Percentiles rank a stretch among this genome's conserved stretches.
These are phyloP conservation scores for Ilyonectria mors-panacis DNA, from an alignment of 2,329 filamentous ascomycete species.

Conservation along the genomic window DNA sequence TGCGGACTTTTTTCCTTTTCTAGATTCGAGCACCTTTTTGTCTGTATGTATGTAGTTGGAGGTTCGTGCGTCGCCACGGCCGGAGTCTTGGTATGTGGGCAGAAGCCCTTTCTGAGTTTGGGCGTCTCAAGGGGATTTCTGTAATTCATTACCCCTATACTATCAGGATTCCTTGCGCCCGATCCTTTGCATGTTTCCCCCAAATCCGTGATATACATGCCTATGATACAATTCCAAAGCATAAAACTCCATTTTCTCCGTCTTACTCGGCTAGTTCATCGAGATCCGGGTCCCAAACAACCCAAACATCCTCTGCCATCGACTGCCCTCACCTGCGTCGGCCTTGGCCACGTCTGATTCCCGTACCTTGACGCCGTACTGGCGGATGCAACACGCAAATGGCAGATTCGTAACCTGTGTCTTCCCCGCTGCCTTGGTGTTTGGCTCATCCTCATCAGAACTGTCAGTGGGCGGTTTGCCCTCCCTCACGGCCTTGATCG, in stretches of 20 bases:
- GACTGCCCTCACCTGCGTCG: slow-evolving; percentile 60
- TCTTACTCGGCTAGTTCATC: slow-evolving; percentile 11
- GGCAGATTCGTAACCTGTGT: slow-evolving; percentile 65
- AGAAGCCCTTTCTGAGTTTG: slow-evolving; percentile 35
- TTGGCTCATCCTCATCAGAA: slow-evolving; percentile 48
- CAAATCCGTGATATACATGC: slow-evolving; percentile 7
- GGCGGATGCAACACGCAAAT: slow-evolving; percentile 79
- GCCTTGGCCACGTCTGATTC: slow-evolving; percentile 59
- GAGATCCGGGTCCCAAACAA: slow-evolving; percentile 76
- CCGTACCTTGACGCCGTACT: slow-evolving; percentile 73
- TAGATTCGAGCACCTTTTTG: slow-evolving; percentile 22
- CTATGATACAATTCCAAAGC: slow-evolving; percentile 5
- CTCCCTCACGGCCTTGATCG: slow-evolving; percentile 45
- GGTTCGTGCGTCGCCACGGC: slow-evolving; percentile 30
- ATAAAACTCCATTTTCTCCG: slow-evolving; percentile 8
- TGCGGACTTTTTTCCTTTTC: slow-evolving; percentile 32
- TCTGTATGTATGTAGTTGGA: slow-evolving; percentile 37
- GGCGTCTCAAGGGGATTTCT: slow-evolving; percentile 38
- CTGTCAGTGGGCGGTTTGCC: slow-evolving; percentile 58
- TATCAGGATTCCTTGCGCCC: slow-evolving; percentile 22
- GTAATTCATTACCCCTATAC: slow-evolving; percentile 31
- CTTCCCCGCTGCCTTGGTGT: slow-evolving; percentile 20
- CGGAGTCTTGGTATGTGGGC: slow-evolving; percentile 45
- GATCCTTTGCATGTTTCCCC: slow-evolving; percentile 1
- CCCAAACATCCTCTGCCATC: slow-evolving; percentile 75